These are phyloP conservation scores for Emericellopsis cladophorae DNA, from an alignment of 2,329 filamentous ascomycete species.

Conservation along the genomic window DNA sequence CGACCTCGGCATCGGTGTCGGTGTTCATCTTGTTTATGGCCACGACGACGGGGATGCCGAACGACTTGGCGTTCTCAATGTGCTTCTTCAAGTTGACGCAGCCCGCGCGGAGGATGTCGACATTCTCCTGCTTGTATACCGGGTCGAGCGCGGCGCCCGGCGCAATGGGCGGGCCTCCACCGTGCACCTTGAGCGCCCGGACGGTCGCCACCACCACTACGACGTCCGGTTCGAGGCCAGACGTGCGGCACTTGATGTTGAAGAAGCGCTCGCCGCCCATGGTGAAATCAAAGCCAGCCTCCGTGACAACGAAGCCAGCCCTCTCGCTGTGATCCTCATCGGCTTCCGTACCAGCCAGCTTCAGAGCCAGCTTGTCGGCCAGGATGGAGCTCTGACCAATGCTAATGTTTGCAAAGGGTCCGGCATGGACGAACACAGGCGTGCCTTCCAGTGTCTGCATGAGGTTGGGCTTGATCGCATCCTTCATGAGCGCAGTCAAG, in stretches of 20 bases:
- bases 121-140: slow-evolving; percentile 87
- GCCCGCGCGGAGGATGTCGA: slow-evolving; percentile 78
- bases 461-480: slow-evolving; percentile 96
- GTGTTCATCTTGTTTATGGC: slow-evolving; percentile 95
- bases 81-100: slow-evolving; percentile 95
- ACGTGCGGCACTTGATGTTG: slow-evolving; percentile 98
- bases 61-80: slow-evolving; percentile 77
- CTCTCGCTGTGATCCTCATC: slow-evolving; percentile 77
- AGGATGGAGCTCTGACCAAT: slow-evolving; percentile 94
- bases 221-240: slow-evolving; percentile 81
- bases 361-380: slow-evolving; percentile 88
- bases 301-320: slow-evolving; percentile 87
- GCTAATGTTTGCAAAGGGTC: slow-evolving; percentile 95
- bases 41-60: slow-evolving; percentile 87
- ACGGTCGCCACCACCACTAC: slow-evolving; percentile 94
- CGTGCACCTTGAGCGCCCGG: slow-evolving; percentile 91
- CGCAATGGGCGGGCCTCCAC: slow-evolving; percentile 85
- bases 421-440: slow-evolving; percentile 93
- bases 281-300: slow-evolving; percentile 97
- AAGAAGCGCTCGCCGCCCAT: slow-evolving; percentile 99
- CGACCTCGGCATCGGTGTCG: slow-evolving; percentile 85
- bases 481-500: slow-evolving; percentile 88
- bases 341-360: slow-evolving; percentile 85
- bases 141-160: slow-evolving; percentile 75
- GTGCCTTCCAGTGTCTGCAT: slow-evolving; percentile 98